Conservation (phyloP, 1,284 basidiomycete genomes). For the Porogramme epimiltina region DNA sequence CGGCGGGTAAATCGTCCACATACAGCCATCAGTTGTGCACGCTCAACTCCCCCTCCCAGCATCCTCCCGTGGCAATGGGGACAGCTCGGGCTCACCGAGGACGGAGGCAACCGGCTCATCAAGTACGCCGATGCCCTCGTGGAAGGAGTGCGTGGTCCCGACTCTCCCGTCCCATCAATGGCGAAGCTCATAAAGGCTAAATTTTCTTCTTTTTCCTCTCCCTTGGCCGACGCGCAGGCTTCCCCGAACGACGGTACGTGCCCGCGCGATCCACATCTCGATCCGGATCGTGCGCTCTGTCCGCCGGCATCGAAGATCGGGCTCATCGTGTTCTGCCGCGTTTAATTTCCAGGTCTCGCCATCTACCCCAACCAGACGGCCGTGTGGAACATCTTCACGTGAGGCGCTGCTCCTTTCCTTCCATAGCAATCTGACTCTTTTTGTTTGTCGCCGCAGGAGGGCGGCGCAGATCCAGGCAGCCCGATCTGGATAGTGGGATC, state of each 20-base stretch:
- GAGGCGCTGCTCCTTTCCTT: constrained; percentile 30
- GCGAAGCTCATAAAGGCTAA: constrained; percentile 8
- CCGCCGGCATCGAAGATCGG: constrained; percentile 3
- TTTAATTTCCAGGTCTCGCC: constrained; percentile 32
- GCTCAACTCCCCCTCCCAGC: constrained; percentile 42
- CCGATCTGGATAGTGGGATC: constrained; percentile 20
- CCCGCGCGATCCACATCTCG: too few species aligned
- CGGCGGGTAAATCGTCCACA: constrained; percentile 7
- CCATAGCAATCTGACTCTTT: constrained; percentile 1
- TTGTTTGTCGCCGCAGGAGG: constrained; percentile 16
- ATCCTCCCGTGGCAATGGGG: constrained; percentile 66
- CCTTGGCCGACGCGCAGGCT: constrained; percentile 31
- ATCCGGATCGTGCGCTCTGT: constrained; percentile 7
- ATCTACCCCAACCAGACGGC: constrained; percentile 55
- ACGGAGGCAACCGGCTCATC: constrained; percentile 52
- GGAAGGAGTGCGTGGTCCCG: constrained; percentile 37
- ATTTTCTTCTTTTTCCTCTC: constrained; percentile 4
- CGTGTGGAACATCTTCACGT: constrained; percentile 55
- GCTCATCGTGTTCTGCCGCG: constrained; percentile 7
- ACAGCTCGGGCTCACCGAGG: constrained; percentile 48
- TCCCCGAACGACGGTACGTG: constrained; percentile 57
- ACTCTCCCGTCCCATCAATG: constrained; percentile 4
- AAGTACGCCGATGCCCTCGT: constrained; percentile 56
- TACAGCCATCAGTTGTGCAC: too few species aligned
- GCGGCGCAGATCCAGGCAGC: constrained; percentile 40